Conservation (phyloP, 2,329 filamentous ascomycete species). For the Samsoniella hepiali region DNA sequence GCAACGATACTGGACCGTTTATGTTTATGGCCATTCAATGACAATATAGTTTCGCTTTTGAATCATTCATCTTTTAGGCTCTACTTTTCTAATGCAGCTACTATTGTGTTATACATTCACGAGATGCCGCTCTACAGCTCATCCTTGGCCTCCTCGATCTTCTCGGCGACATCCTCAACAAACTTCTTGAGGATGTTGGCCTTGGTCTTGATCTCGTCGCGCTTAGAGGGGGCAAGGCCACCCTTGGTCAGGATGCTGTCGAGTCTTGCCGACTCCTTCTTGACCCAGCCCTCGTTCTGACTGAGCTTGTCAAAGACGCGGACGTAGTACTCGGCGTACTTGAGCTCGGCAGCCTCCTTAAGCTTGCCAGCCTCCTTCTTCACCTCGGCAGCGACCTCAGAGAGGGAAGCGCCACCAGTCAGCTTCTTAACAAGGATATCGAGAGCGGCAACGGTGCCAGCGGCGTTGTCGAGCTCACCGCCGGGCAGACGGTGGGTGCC, state of each 20-base stretch:
- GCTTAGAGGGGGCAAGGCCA: conserved; percentile 77
- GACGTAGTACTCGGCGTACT: conserved; percentile 91
- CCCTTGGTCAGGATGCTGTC: conserved; percentile 81
- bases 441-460: conserved; percentile 77
- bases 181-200: conserved; percentile 87
- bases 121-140: conserved; percentile 56
- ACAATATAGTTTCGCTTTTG: neutral
- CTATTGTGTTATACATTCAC: conserved; percentile 34
- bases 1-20: neutral
- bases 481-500: conserved; percentile 82
- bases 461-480: conserved; percentile 72
- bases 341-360: conserved; percentile 60
- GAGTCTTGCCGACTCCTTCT: conserved; percentile 82
- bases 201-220: conserved; percentile 82
- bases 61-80: neutral
- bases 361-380: conserved; percentile 67
- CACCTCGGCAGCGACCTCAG: conserved; percentile 65
- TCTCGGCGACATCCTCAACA: conserved; percentile 55
- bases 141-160: conserved; percentile 55
- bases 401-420: conserved; percentile 58
- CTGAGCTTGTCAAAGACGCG: conserved; percentile 83
- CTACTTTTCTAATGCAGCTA: conserved; percentile 4
- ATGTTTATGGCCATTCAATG: neutral
- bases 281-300: conserved; percentile 72
- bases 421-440: conserved; percentile 75